These are phyloP conservation scores for Mycena crocata DNA, from an alignment of 768 basidiomycete species.

Conservation along the genomic window DNA sequence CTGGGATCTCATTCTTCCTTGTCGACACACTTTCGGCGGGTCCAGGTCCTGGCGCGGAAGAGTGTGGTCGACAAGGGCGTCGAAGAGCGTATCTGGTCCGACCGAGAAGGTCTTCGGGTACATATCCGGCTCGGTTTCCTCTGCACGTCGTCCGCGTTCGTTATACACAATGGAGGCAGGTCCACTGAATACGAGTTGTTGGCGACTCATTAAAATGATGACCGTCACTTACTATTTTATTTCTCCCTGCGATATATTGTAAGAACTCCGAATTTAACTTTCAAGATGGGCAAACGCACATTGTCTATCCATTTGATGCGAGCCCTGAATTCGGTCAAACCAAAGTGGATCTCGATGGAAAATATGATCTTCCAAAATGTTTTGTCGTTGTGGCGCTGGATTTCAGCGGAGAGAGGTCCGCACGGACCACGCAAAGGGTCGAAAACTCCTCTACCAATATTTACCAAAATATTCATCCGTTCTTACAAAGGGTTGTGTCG, in stretches of 20 bases:
- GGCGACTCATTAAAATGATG: neutral
- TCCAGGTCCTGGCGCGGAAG: constrained; percentile 36
- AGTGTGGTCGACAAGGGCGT: constrained; percentile 61
- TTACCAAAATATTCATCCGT: neutral
- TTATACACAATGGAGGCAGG: constrained; percentile 87
- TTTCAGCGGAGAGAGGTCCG: constrained; percentile 78
- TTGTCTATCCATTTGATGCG: constrained; percentile 87
- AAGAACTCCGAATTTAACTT: too few relatives aligned
- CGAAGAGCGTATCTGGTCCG: constrained; percentile 54
- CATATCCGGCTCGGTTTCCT: constrained; percentile 77
- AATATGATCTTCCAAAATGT: constrained; percentile 89
- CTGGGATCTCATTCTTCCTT: constrained; percentile 14
- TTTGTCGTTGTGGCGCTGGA: constrained; percentile 79
- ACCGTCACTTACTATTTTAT: constrained; percentile 71
- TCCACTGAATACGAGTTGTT: constrained; percentile 59
- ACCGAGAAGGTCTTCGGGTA: constrained; percentile 69
- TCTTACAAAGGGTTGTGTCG: constrained; percentile 34
- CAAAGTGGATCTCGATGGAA: constrained; percentile 86
- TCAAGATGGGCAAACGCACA: constrained; percentile 55
- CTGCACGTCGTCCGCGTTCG: constrained; percentile 78
- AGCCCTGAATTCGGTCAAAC: constrained; percentile 84
- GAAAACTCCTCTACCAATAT: constrained; percentile 69
- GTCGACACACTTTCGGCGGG: constrained; percentile 8
- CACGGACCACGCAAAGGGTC: constrained; percentile 82
- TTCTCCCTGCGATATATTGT: constrained; percentile 74